Evolutionary conservation across 345 rosid genomes (phyloP).

Genomic region (Toxicodendron radicans): DNA sequence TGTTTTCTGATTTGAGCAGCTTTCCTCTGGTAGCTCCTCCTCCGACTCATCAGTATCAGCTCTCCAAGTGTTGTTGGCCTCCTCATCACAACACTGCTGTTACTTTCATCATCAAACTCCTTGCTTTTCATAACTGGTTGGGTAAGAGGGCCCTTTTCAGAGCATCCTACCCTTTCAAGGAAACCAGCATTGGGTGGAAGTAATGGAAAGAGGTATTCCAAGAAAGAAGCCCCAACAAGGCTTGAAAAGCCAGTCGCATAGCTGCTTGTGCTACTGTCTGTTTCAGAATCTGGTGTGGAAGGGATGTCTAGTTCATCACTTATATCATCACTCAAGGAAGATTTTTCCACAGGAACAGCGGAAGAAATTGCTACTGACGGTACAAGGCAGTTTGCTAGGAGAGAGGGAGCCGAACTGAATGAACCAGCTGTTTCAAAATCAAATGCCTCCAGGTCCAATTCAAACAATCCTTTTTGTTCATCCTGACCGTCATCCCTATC

Average conservation of each 20-base stretch:
- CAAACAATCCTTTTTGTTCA: conserved; percentile 10
- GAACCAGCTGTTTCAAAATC: conserved; percentile 49
- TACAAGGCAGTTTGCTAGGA: conserved; percentile 43
- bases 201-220: conserved; percentile 85
- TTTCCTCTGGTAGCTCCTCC: conserved; percentile 69
- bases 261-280: conserved; percentile 66
- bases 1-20: conserved; percentile 53
- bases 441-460: conserved; percentile 38
- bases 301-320: conserved; percentile 30
- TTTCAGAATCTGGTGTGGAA: conserved; percentile 59
- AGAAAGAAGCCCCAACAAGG: conserved; percentile 71
- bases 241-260: conserved; percentile 63
- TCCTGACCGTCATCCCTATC: conserved; percentile 16
- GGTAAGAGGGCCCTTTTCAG: conserved; percentile 26
- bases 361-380: conserved; percentile 33
- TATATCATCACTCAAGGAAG: conserved; percentile 25
- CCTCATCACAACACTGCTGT: conserved; percentile 33
- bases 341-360: conserved; percentile 39
- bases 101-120: conserved; percentile 20
- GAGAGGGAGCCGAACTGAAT: conserved; percentile 58
- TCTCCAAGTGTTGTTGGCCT: conserved; percentile 72
- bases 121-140: conserved; percentile 24
- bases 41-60: conserved; percentile 77
- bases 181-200: conserved; percentile 49
- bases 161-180: conserved; percentile 30